These are phyloP conservation scores for Tricholoma saponaceum DNA, from an alignment of 768 basidiomycete genomes.

Conservation along the genomic window DNA sequence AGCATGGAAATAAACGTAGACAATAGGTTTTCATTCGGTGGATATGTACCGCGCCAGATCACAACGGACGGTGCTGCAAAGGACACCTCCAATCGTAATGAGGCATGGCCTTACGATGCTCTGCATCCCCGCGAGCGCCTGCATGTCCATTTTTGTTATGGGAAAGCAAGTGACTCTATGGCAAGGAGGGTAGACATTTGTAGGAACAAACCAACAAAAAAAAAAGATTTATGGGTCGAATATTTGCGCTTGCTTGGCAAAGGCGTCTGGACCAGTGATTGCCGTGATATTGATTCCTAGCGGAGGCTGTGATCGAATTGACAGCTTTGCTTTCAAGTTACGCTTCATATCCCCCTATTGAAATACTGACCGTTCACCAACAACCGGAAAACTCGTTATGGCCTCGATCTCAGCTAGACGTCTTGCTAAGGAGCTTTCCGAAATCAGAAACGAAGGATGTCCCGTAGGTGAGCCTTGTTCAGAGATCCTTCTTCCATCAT, in stretches of 20 bases:
- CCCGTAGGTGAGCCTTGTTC: conserved; percentile 48
- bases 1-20: not conserved
- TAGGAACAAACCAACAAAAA: conserved; percentile 6
- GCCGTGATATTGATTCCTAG: not conserved
- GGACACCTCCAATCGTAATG: conserved; percentile 18
- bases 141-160: conserved; percentile 35
- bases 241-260: conserved; percentile 13
- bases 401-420: conserved; percentile 60
- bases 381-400: conserved; percentile 33
- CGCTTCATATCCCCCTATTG: not conserved
- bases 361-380: not conserved
- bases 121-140: conserved; percentile 74
- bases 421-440: conserved; percentile 66
- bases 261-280: not conserved
- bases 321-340: not conserved
- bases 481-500: not conserved
- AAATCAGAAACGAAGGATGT: conserved; percentile 62
- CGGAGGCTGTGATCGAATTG: not conserved
- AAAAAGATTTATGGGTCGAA: conserved; percentile 14
- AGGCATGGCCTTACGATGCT: conserved; percentile 29
- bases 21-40: not conserved
- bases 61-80: conserved; percentile 19
- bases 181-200: conserved; percentile 49
- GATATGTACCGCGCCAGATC: conserved; percentile 26
- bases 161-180: conserved; percentile 70